phyloP scores from a whole-genome alignment of 768 basidiomycete genomes.

The Trametes elegans region DNA sequence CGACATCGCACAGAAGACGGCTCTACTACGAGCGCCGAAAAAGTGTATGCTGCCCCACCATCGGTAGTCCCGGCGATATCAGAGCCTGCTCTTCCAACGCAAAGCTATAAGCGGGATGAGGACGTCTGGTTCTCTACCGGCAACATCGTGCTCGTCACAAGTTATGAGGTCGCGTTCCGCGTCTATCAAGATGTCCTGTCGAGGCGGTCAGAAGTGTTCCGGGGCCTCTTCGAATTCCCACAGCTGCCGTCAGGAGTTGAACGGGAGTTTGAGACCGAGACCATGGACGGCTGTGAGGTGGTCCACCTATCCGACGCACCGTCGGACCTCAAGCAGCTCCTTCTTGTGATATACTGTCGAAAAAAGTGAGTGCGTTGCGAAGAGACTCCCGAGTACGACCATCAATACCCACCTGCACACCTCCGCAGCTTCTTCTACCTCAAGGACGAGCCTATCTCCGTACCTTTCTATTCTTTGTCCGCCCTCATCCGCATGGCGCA shows the following conservation, averaged over 20 bases:
- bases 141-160: slow-evolving; percentile 59
- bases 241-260: too few relatives aligned
- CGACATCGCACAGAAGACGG: too few relatives aligned
- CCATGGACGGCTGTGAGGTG: slow-evolving; percentile 9
- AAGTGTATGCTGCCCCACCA: not conserved
- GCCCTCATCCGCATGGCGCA: slow-evolving; percentile 7
- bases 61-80: not conserved
- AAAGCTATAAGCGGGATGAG: not conserved
- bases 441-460: not conserved
- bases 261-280: too few relatives aligned
- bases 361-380: not conserved
- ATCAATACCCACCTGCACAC: too few relatives aligned
- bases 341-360: not conserved
- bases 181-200: slow-evolving; percentile 17
- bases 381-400: not conserved
- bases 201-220: slow-evolving; percentile 15
- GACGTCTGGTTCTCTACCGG: slow-evolving; percentile 63
- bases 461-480: not conserved
- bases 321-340: slow-evolving; percentile 1
- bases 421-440: not conserved
- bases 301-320: slow-evolving; percentile 12
- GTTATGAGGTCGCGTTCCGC: slow-evolving; percentile 5
- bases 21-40: not conserved
- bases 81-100: not conserved
- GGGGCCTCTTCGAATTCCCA: slow-evolving; percentile 12